phyloP scores from a whole-genome alignment of 2,329 filamentous ascomycete species.

The Phaeomoniella chlamydospora region DNA sequence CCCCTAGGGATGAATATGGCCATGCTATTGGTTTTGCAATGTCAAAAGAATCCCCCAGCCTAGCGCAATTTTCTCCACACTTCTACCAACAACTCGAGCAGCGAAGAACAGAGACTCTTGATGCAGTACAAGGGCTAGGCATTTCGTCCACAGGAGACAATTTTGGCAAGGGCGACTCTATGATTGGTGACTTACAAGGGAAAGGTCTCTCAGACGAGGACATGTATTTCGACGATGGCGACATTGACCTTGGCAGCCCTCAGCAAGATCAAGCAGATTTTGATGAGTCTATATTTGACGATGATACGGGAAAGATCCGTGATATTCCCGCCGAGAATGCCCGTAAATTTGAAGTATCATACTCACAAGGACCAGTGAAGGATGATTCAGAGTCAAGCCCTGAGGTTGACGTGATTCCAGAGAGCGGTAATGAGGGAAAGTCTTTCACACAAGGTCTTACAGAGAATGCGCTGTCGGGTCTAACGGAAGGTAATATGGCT shows the following conservation, averaged over 20 bases:
- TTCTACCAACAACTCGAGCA: neutral
- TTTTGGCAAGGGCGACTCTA: neutral
- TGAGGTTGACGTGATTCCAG: neutral
- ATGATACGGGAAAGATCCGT: slow-evolving; percentile 24
- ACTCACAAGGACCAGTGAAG: neutral
- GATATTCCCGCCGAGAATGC: slow-evolving; percentile 13
- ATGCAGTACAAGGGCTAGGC: slow-evolving; percentile 1
- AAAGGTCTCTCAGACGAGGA: slow-evolving; percentile 19
- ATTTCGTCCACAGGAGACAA: neutral
- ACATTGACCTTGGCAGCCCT: slow-evolving; percentile 8
- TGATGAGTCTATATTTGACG: slow-evolving; percentile 34
- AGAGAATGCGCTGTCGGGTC: too few relatives aligned
- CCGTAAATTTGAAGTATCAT: slow-evolving; percentile 9
- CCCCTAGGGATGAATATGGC: slow-evolving; percentile 12
- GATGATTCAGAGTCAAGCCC: neutral
- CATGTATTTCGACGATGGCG: slow-evolving; percentile 31
- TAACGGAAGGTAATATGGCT: slow-evolving; percentile 44
- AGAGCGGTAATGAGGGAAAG: neutral
- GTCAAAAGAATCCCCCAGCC: slow-evolving; percentile 7
- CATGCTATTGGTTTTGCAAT: slow-evolving; percentile 10
- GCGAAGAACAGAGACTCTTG: neutral
- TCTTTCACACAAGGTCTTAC: too few relatives aligned
- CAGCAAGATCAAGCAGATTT: slow-evolving; percentile 18
- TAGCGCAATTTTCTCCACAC: slow-evolving; percentile 2
- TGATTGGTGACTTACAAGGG: slow-evolving; percentile 6